Percentiles rank a stretch among this genome's conserved stretches.
These are phyloP conservation scores for Erythrophleum fordii DNA, from an alignment of 306 rosid genomes.

Conservation along the genomic window DNA sequence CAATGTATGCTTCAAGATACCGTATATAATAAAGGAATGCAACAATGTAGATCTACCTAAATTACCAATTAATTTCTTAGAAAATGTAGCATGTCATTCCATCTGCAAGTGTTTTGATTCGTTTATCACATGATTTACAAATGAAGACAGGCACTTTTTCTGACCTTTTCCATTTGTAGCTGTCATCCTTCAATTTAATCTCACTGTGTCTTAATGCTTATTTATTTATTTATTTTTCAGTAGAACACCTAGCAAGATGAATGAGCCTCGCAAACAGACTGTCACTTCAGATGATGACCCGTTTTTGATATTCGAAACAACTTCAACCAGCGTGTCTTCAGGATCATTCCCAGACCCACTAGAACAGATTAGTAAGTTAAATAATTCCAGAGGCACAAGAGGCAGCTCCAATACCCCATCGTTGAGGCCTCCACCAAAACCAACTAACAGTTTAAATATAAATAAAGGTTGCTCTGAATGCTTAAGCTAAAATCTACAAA, in stretches of 20 bases:
- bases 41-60: background rate
- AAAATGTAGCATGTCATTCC: background rate
- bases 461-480: constrained; percentile 55
- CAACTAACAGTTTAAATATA: constrained; percentile 49
- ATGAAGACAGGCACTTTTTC: background rate
- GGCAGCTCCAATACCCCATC: constrained; percentile 45
- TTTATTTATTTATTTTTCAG: constrained; percentile 14
- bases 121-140: constrained; percentile 15
- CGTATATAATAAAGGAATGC: background rate
- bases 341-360: constrained; percentile 56
- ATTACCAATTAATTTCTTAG: constrained; percentile 4
- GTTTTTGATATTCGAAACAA: constrained; percentile 63
- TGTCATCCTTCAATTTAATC: constrained; percentile 18
- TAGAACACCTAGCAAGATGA: constrained; percentile 31
- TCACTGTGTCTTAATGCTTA: constrained; percentile 25
- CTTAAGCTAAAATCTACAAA: constrained; percentile 32
- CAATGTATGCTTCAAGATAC: constrained; percentile 21
- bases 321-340: constrained; percentile 53
- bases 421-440: constrained; percentile 71
- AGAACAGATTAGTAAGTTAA: constrained; percentile 53
- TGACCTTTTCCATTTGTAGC: constrained; percentile 7
- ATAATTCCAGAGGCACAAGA: constrained; percentile 50
- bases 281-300: constrained; percentile 61
- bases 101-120: constrained; percentile 10
- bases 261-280: constrained; percentile 40